Base-by-base conservation (phyloP, 1,284 basidiomycete species). In the Ganoderma leucocontextum region DNA sequence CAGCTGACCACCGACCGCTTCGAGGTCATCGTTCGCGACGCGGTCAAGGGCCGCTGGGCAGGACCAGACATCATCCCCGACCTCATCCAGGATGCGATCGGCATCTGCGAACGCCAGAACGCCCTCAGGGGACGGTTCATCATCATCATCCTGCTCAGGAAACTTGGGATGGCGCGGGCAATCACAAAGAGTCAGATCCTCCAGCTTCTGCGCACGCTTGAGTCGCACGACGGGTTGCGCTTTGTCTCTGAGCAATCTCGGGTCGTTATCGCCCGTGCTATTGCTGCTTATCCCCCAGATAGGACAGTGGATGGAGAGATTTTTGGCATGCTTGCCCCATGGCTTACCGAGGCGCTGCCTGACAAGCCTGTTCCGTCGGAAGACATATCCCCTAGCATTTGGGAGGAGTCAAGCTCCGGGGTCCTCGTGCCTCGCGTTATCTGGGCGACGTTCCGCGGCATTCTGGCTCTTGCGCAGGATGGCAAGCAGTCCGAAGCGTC, bases 401-500 rank as follows among this genome's bases (percentile, higher is more conserved):
- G 65, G 59, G 65, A 67, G 42, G 29, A 33, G 15, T 69, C 66
- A 0, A 42, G 55, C 53, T 19, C 19, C 6, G 67, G 65, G 10
- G 13, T 22, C 19, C 42, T 55, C 15, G 63, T 68, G 3, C 73
- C 71, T 22, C 38, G 66, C 25, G 55, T 66, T 12, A 57, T 73
- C 10, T 77, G 73, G 74, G 64, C 65, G 3, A 71, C 75, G 12
- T 76, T 65, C 66, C 70, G 65, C 52, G 60, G 74, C 33, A 60
- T 72, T 2, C 53, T 69, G 5, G 64, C 70, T 10, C 72, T 75
- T 38, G 70, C 75, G 2, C 41, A 49, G 15, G 22, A 65, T 13
- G 70, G 66, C 17, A 39, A 67, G 22, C 72, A 66, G 39, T n/a
- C 53, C n/a, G 47, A 62, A 12, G 75, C 77, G 1, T 69, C 76